Evolutionary conservation across 1,139 yeast species (phyloP).

Genomic region (Diutina rugosa): DNA sequence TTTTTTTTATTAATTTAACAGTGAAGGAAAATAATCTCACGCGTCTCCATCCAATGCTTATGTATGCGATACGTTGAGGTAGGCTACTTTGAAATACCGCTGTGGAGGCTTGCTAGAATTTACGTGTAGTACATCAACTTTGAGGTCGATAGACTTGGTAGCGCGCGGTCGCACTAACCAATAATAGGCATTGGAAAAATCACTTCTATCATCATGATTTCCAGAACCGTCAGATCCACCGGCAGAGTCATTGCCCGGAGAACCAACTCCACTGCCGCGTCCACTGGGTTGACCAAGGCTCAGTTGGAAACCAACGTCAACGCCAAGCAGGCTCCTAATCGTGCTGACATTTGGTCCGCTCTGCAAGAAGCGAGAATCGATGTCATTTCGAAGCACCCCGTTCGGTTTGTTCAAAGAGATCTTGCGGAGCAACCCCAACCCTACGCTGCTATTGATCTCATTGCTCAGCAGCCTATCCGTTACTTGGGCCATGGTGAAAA

Average conservation of each 20-base stretch:
- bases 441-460: conserved; percentile 74
- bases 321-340: conserved; percentile 64
- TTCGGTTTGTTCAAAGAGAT: conserved; percentile 61
- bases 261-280: not conserved
- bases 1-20: not conserved
- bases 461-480: conserved; percentile 60
- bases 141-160: not conserved
- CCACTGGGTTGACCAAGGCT: not conserved
- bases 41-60: not conserved
- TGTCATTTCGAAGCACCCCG: conserved; percentile 42
- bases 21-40: not conserved
- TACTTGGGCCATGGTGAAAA: conserved; percentile 38
- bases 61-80: not conserved
- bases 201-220: not conserved
- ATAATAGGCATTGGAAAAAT: not conserved
- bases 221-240: conserved; percentile 1
- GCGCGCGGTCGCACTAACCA: conserved; percentile 1
- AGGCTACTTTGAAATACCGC: too few relatives aligned
- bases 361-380: conserved; percentile 54
- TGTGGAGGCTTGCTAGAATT: too few relatives aligned
- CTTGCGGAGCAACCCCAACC: conserved; percentile 64
- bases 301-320: conserved; percentile 22
- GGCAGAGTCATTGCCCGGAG: conserved; percentile 1
- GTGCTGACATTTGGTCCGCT: conserved; percentile 56
- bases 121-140: not conserved